Percentiles rank a stretch among this genome's conserved stretches.
Conservation (phyloP, 2,329 filamentous ascomycete genomes). For the Talaromyces rugulosus region DNA sequence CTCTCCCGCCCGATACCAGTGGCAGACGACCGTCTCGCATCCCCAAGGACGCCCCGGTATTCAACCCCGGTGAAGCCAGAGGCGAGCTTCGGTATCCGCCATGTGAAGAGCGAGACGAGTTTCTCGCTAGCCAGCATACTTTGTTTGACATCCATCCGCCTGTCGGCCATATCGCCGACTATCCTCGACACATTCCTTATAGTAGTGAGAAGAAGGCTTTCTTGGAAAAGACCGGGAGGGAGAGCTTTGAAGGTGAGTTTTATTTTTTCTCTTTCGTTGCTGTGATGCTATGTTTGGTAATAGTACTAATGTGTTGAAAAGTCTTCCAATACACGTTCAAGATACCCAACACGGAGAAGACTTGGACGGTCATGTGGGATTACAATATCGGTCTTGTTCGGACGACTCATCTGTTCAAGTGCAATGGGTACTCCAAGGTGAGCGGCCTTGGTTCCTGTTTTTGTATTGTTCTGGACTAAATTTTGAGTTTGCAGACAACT, state of each 20-base stretch:
- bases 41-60: constrained; percentile 61
- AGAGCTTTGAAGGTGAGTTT: constrained; percentile 76
- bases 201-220: constrained; percentile 92
- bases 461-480: background rate
- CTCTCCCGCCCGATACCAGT: background rate
- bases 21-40: constrained; percentile 43
- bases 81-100: constrained; percentile 71
- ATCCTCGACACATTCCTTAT: constrained; percentile 79
- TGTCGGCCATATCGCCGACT: constrained; percentile 55
- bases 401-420: constrained; percentile 94
- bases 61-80: constrained; percentile 58
- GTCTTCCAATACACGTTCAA: constrained; percentile 69
- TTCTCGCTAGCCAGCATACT: constrained; percentile 55
- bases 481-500: constrained; percentile 60
- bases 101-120: constrained; percentile 59
- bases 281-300: background rate
- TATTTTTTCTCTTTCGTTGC: background rate
- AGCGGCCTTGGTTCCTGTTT: constrained; percentile 1
- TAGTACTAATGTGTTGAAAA: constrained; percentile 13
- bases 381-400: constrained; percentile 91
- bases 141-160: constrained; percentile 62
- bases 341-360: constrained; percentile 60
- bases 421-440: constrained; percentile 81
- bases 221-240: constrained; percentile 76
- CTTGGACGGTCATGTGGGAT: constrained; percentile 89